Evolutionary conservation across 75 land plant species (phyloP).

Genomic region (Cupressus sempervirens): DNA sequence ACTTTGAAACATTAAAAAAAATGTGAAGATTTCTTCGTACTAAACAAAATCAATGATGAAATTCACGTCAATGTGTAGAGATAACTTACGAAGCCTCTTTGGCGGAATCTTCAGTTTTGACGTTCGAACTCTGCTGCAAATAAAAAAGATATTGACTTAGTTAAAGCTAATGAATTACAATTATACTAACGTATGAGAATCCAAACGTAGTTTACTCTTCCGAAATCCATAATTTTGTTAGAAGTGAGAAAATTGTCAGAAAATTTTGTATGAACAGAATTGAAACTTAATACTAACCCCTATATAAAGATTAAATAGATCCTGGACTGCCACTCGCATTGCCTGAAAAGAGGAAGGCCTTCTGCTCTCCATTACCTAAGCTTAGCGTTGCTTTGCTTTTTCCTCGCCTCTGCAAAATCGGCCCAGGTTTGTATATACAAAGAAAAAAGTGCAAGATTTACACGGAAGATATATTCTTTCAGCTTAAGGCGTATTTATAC

Average conservation of each 20-base stretch:
- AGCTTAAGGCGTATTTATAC: too few species aligned
- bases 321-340: constrained; percentile 34
- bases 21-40: not conserved
- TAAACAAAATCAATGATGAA: not conserved
- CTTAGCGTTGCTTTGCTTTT: not conserved
- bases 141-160: not conserved
- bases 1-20: too few species aligned
- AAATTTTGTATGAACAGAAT: too few species aligned
- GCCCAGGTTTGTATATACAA: too few species aligned
- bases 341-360: constrained; percentile 12
- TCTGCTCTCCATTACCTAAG: not conserved
- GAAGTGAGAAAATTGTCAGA: not conserved
- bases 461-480: too few species aligned
- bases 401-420: too few species aligned
- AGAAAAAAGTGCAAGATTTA: too few species aligned
- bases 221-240: not conserved
- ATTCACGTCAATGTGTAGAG: not conserved
- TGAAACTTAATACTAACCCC: constrained; percentile 43
- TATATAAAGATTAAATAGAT: constrained; percentile 65
- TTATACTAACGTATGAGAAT: not conserved
- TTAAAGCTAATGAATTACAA: too few species aligned
- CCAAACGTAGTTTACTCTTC: too few species aligned
- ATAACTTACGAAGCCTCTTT: constrained; percentile 64
- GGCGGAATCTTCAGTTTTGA: constrained; percentile 44
- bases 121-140: constrained; percentile 50